Base-by-base conservation (phyloP, 495 filamentous ascomycete species). In the Acidiella bohemica region DNA sequence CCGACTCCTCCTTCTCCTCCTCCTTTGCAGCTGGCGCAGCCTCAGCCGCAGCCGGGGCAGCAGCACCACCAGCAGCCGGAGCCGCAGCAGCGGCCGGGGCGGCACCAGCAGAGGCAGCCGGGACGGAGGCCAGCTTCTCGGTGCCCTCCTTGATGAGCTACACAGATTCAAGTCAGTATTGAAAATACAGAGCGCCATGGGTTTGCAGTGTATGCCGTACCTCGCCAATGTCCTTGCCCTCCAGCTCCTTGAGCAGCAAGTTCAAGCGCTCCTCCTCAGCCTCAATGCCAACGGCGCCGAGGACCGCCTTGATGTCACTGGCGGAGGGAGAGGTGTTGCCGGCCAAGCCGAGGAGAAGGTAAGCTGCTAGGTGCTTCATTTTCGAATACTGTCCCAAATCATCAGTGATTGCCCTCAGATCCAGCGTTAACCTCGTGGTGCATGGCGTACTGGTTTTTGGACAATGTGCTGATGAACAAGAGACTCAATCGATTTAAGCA, bases 341-440 rank as follows among this genome's bases (percentile, higher is more conserved):
- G 59, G 74, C 90, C 53, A 96, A 76, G 71, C 69, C 68, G 66
- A 95, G 80, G 62, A 97, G 90, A 57, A 97, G 84, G 78, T 93
- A 97, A 60, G 90, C 87, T 62, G 90, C 92, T 70, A 97, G 81
- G 70, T 96, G 79, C 87, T 96, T 97, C 90, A 97, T 97, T 84
- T 78, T 88, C 69, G 66, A 46, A 39, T 59, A 45, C 47, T 52
- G 31, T 12, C 16, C n/a, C 13, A 14, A 24, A 19, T 23, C 25
- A 7, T 23, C 19, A 8, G n/a, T 37, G 7, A 37, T 19, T 25
- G 34, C 11, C 28, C 26, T 18, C 4, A 9, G 32, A 10, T 13
- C 6, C 25, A 24, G 13, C 37, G 39, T 21, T 32, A 27, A 7
- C n/a, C 7, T 30, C 3, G n/a, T 10, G 7, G 21, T 41, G 36